These are phyloP conservation scores for Fusarium pseudocircinatum DNA, from an alignment of 2,329 filamentous ascomycete species.

Conservation along the genomic window DNA sequence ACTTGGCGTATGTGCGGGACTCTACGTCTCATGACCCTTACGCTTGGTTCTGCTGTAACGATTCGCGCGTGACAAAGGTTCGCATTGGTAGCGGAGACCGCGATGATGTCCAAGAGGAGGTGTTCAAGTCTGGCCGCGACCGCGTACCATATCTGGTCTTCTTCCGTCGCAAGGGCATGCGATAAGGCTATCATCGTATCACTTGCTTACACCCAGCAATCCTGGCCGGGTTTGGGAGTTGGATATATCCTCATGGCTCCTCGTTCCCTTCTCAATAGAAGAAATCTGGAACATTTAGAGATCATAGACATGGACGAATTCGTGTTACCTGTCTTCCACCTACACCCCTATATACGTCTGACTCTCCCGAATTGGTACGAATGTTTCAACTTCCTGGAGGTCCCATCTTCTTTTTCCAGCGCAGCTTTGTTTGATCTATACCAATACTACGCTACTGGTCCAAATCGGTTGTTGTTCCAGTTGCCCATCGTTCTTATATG, in stretches of 20 bases:
- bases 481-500: background rate
- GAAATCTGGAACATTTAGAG: background rate
- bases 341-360: background rate
- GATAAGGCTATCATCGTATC: slow-evolving; percentile 11
- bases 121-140: slow-evolving; percentile 51
- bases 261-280: background rate
- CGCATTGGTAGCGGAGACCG: slow-evolving; percentile 51
- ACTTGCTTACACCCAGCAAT: background rate
- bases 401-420: slow-evolving; percentile 1
- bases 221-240: background rate
- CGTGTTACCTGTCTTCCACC: background rate
- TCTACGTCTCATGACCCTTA: slow-evolving; percentile 55
- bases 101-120: slow-evolving; percentile 49
- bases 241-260: background rate
- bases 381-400: background rate
- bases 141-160: slow-evolving; percentile 60
- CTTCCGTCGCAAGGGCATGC: slow-evolving; percentile 52
- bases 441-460: background rate
- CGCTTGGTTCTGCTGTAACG: slow-evolving; percentile 62
- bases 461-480: background rate
- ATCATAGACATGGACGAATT: background rate
- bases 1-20: slow-evolving; percentile 76
- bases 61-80: slow-evolving; percentile 54
- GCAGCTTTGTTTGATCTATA: background rate
- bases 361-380: background rate